These are phyloP conservation scores for Fusarium goolgardi DNA, from an alignment of 2,329 filamentous ascomycete genomes.

Conservation along the genomic window DNA sequence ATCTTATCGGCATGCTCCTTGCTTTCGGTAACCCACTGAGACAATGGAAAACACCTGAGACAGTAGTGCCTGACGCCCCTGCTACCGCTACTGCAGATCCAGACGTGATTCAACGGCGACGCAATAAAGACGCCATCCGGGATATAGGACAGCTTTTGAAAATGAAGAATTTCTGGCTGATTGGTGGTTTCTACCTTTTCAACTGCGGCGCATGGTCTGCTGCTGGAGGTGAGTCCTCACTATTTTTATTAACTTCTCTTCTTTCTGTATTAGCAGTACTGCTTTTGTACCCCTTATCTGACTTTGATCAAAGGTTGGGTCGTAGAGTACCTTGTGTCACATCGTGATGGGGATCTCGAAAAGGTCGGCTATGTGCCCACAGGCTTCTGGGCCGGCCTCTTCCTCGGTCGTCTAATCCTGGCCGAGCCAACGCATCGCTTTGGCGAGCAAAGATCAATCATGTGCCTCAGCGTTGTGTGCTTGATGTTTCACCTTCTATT, in stretches of 20 bases:
- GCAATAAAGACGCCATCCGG: not conserved
- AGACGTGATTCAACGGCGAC: not conserved
- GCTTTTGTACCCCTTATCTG: too few species aligned
- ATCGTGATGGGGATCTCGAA: not conserved
- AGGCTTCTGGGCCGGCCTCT: not conserved
- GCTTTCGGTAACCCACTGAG: not conserved
- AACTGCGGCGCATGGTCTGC: not conserved
- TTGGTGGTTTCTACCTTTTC: not conserved
- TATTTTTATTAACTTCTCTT: too few species aligned
- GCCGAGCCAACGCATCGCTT: not conserved
- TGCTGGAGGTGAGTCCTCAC: not conserved
- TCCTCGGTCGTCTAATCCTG: not conserved
- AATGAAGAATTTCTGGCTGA: not conserved
- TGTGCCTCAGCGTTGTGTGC: not conserved
- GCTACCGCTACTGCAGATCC: not conserved
- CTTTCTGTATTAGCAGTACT: fast-evolving
- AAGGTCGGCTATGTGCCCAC: not conserved
- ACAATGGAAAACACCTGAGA: not conserved
- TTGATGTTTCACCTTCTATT: not conserved
- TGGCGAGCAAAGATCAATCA: not conserved
- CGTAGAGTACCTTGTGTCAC: not conserved
- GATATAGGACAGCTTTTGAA: not conserved
- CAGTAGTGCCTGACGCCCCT: too few species aligned
- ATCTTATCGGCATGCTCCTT: not conserved
- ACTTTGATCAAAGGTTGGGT: not conserved